Evolutionary conservation across 495 filamentous ascomycete species (phyloP).

Genomic region (Recurvomyces mirabilis): DNA sequence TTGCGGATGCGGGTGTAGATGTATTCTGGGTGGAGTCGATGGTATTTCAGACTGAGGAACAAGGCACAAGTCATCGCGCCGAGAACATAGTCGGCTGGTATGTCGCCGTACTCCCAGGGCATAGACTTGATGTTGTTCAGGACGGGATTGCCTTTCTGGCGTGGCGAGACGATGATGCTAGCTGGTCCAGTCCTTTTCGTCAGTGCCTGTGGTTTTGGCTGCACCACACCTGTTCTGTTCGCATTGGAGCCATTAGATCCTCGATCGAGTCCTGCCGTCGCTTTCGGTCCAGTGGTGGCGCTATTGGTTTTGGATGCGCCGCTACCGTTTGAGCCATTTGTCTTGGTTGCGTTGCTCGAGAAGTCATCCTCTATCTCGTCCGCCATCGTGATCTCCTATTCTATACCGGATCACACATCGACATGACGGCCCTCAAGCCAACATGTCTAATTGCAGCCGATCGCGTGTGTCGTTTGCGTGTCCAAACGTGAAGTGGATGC

Average conservation of each 20-base stretch:
- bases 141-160: slow-evolving; percentile 93
- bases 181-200: slow-evolving; percentile 56
- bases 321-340: background rate
- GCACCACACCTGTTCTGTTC: slow-evolving; percentile 27
- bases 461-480: too few species aligned
- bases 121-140: slow-evolving; percentile 67
- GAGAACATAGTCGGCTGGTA: slow-evolving; percentile 83
- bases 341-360: background rate
- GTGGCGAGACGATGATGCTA: slow-evolving; percentile 70
- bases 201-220: slow-evolving; percentile 78
- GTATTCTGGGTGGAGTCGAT: slow-evolving; percentile 94
- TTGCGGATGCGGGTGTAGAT: slow-evolving; percentile 82
- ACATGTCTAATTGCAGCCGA: too few species aligned
- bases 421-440: too few species aligned
- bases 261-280: slow-evolving; percentile 7
- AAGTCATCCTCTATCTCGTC: slow-evolving; percentile 11
- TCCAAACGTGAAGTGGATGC: too few species aligned
- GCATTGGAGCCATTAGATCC: background rate
- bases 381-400: too few species aligned
- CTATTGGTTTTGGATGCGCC: slow-evolving; percentile 6
- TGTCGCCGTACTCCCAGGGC: slow-evolving; percentile 96
- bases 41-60: slow-evolving; percentile 93
- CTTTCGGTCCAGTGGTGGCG: slow-evolving; percentile 1
- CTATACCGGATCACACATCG: too few species aligned
- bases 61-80: slow-evolving; percentile 81